Evolutionary conservation across 805 yeast genomes (phyloP).

Genomic region (Nakazawaea ambrosiae): DNA sequence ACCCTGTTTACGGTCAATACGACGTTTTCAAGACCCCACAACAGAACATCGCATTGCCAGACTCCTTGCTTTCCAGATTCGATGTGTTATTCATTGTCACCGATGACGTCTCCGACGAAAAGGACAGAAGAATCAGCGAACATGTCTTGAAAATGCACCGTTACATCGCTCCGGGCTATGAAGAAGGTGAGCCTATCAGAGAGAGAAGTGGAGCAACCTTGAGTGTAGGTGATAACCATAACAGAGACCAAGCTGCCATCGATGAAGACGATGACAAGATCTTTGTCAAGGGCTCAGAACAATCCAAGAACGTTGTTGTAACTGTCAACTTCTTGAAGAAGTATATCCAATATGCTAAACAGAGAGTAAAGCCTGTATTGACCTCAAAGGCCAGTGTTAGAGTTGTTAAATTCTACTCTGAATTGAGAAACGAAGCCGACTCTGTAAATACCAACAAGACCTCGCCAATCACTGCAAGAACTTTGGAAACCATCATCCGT

Average conservation of each 20-base stretch:
- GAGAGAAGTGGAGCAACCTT: constrained; percentile 65
- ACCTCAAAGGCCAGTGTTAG: constrained; percentile 71
- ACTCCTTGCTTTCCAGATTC: constrained; percentile 92
- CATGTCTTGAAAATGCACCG: constrained; percentile 94
- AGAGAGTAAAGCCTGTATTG: constrained; percentile 74
- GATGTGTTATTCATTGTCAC: constrained; percentile 93
- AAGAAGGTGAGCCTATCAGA: constrained; percentile 90
- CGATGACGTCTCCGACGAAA: constrained; percentile 81
- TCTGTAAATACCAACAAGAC: constrained; percentile 65
- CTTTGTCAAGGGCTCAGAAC: constrained; percentile 64
- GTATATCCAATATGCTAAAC: constrained; percentile 90
- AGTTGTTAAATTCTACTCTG: constrained; percentile 75
- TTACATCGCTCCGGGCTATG: constrained; percentile 76
- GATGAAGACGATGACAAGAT: constrained; percentile 50
- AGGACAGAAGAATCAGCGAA: constrained; percentile 84
- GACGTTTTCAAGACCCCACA: constrained; percentile 95
- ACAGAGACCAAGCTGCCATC: constrained; percentile 35
- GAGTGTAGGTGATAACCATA: constrained; percentile 70
- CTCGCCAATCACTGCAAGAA: constrained; percentile 97
- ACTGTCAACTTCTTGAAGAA: constrained; percentile 84
- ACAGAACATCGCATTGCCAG: constrained; percentile 93
- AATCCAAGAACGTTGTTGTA: constrained; percentile 39
- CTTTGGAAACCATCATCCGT: constrained; percentile 92
- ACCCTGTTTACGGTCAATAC: constrained; percentile 95
- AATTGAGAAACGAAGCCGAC: constrained; percentile 68